Conservation (phyloP, 2,329 filamentous ascomycete species). For the Delphinella strobiligena region DNA sequence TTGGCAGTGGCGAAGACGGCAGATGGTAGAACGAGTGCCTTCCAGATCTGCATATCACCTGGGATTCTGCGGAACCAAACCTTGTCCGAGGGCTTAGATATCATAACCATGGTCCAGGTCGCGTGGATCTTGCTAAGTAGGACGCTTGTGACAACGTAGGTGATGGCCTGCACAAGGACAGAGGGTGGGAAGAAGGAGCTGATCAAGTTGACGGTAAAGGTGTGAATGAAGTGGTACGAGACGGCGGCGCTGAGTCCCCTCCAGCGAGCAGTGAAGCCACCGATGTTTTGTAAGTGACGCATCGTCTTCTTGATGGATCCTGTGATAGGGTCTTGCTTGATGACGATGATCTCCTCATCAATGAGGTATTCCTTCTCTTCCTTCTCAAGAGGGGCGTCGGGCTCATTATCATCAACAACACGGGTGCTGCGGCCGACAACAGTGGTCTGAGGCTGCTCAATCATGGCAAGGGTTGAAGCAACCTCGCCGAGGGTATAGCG, state of each 20-base stretch:
- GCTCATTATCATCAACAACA: conserved; percentile 40
- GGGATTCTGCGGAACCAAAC: conserved; percentile 60
- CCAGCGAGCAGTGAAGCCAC: conserved; percentile 24
- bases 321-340: conserved; percentile 48
- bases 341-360: conserved; percentile 30
- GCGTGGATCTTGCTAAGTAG: conserved; percentile 57
- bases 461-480: conserved; percentile 49
- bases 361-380: conserved; percentile 26
- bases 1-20: conserved; percentile 49
- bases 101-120: conserved; percentile 77
- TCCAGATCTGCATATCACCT: conserved; percentile 10
- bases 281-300: conserved; percentile 42
- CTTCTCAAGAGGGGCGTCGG: conserved; percentile 31
- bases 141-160: conserved; percentile 46
- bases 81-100: conserved; percentile 52
- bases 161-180: conserved; percentile 33
- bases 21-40: conserved; percentile 8
- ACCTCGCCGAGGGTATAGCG: conserved; percentile 49
- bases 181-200: conserved; percentile 28
- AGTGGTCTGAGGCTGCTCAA: conserved; percentile 47
- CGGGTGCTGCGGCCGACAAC: conserved; percentile 28
- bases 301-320: conserved; percentile 46
- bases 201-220: conserved; percentile 26
- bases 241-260: conserved; percentile 22
- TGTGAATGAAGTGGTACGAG: conserved; percentile 21